phyloP scores from a whole-genome alignment of 768 basidiomycete species.

The Termitomyces eurrhizus region DNA sequence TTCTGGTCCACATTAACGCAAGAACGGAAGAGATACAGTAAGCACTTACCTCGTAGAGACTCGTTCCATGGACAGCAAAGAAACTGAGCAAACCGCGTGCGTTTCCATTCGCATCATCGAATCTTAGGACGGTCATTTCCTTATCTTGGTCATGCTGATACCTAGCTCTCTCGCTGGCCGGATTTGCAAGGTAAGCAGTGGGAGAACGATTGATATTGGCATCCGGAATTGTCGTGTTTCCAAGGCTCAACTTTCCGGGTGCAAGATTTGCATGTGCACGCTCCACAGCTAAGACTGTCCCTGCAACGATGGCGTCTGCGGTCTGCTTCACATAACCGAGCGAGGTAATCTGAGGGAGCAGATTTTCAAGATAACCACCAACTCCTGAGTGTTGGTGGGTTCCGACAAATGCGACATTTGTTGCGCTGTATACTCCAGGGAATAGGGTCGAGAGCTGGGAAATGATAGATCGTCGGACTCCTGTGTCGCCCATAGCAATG shows the following conservation, averaged over 20 bases:
- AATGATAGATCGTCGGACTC: conserved; percentile 67
- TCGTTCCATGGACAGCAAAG: conserved; percentile 79
- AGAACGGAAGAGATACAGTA: neutral
- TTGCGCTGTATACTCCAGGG: conserved; percentile 60
- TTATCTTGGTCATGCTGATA: conserved; percentile 76
- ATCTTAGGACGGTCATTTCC: conserved; percentile 62
- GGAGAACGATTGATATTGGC: conserved; percentile 77
- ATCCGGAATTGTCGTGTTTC: conserved; percentile 64
- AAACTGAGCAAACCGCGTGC: conserved; percentile 68
- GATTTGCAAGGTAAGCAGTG: conserved; percentile 73
- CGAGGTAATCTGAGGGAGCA: conserved; percentile 73
- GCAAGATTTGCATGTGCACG: conserved; percentile 62
- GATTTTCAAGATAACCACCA: conserved; percentile 74
- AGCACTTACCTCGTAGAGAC: conserved; percentile 59
- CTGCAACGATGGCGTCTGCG: conserved; percentile 67
- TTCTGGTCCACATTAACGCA: conserved; percentile 41
- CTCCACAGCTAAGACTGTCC: conserved; percentile 65
- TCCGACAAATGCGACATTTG: conserved; percentile 72
- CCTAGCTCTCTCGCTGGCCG: conserved; percentile 58
- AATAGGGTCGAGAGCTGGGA: conserved; percentile 49
- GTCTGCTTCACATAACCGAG: conserved; percentile 71
- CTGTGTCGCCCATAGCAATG: conserved; percentile 80
- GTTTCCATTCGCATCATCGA: conserved; percentile 55
- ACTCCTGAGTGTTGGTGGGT: conserved; percentile 79
- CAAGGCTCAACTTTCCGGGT: conserved; percentile 56